phyloP scores from a whole-genome alignment of 768 basidiomycete species.

The Naganishia friedmannii region DNA sequence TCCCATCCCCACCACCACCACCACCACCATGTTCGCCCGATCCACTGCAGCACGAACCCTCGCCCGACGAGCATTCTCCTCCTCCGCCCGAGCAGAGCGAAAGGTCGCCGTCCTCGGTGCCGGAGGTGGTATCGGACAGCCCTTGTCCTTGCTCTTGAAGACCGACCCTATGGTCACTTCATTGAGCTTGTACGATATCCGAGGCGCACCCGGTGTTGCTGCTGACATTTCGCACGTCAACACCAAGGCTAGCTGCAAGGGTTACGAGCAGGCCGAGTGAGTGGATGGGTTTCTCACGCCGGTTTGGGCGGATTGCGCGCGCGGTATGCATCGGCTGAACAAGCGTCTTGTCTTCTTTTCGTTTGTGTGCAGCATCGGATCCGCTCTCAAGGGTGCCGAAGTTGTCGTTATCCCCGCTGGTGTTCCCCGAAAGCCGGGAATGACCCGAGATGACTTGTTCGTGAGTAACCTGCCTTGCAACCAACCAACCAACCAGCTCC shows the following conservation, averaged over 20 bases:
- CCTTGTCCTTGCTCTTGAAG: conserved; percentile 88
- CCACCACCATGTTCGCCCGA: conserved; percentile 49
- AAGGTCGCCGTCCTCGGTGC: conserved; percentile 77
- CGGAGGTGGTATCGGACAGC: conserved; percentile 96
- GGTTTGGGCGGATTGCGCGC: not conserved
- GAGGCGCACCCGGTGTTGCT: conserved; percentile 83
- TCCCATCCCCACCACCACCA: no score
- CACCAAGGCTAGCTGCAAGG: conserved; percentile 77
- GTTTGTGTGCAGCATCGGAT: conserved; percentile 64
- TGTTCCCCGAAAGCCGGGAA: conserved; percentile 88
- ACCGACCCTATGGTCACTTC: conserved; percentile 70
- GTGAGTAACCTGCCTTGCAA: conserved; percentile 37
- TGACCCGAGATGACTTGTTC: conserved; percentile 54
- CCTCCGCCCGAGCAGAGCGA: conserved; percentile 47
- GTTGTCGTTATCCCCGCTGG: conserved; percentile 98
- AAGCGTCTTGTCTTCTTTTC: not conserved
- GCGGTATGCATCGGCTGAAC: not conserved
- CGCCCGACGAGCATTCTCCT: conserved; percentile 49
- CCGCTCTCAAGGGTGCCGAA: conserved; percentile 81
- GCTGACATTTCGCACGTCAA: conserved; percentile 91
- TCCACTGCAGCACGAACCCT: conserved; percentile 32
- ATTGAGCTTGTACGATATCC: conserved; percentile 85
- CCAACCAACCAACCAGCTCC: no score
- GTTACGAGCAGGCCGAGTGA: conserved; percentile 54
- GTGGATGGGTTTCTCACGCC: conserved; percentile 1